Base-by-base conservation (phyloP, 2,329 filamentous ascomycete genomes). In the Lasiodiplodia theobromae region DNA sequence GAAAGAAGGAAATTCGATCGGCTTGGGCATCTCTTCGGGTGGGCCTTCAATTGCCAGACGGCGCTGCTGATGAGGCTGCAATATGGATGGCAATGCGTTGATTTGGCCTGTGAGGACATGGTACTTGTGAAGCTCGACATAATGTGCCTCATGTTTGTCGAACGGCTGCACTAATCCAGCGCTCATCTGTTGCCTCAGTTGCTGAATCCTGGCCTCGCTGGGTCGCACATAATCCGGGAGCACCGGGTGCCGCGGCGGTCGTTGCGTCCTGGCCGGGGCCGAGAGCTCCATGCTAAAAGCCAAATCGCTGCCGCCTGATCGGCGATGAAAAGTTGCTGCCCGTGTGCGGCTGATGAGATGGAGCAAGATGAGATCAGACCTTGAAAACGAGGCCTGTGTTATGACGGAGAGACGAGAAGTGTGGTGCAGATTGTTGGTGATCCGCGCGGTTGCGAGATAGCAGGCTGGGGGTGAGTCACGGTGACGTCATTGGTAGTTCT, bases 41-140 rank as follows among this genome's bases (percentile, higher is more conserved):
- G 37, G 54, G 3, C 31, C 54, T 8, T 40, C 14, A 12, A 40
- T 31, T 2, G 14, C n/a, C 12, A 6, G 16, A 12, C 11, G 21
- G 3, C 8, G 16, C 16, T 47, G 44, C 18, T 4, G 44, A 4
- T 21, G 7, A 10, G 58, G 57, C 40, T 7, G 3, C 25, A 63
- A 49, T 10, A 49, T 49, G 38, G 25, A 10, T 11, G 58, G 58
- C 4, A 63, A 25, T 1, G 4, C 3, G 21, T 3, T 2, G 40
- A 21, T 21, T 10, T 28, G 11, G 3, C 58, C 40, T 34, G 25
- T 8, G 16, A 63, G 58, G 2, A 63, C 16, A 51, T 63, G 16
- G 58, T 49, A 51, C 18, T 25, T 25, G 18, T 63, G 58, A 10
- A 63, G 16, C 23, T 63, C 58, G 12, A 63, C n/a, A 16, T 63